Percentiles rank a stretch among this genome's conserved stretches.
phyloP scores from a whole-genome alignment of 1,139 yeast genomes.

The Candida tetrigidarum region DNA sequence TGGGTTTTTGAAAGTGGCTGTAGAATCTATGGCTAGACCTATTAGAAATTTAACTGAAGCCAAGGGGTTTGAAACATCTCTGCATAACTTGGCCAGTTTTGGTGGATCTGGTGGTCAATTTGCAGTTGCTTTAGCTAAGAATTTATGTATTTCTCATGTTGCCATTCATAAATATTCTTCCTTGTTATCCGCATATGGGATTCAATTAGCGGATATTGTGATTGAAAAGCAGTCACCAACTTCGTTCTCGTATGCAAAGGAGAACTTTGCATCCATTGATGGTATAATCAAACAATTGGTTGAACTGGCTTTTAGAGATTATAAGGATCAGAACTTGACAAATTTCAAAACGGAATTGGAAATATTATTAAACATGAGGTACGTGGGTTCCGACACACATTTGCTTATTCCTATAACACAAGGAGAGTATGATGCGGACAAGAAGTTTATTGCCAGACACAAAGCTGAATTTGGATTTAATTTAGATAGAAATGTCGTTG shows the following conservation, averaged over 20 bases:
- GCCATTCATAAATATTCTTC: constrained; percentile 51
- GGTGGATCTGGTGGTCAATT: constrained; percentile 56
- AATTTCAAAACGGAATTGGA: constrained; percentile 46
- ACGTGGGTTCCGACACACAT: constrained; percentile 87
- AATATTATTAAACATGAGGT: constrained; percentile 74
- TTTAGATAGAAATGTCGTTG: constrained; percentile 56
- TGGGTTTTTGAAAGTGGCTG: constrained; percentile 49
- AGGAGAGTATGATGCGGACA: constrained; percentile 28
- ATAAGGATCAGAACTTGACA: constrained; percentile 33
- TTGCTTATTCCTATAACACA: constrained; percentile 56
- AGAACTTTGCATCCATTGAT: constrained; percentile 26
- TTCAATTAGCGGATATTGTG: constrained; percentile 49
- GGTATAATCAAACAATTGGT: constrained; percentile 28
- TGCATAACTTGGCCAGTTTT: constrained; percentile 48
- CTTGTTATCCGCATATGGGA: constrained; percentile 49
- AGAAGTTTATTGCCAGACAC: constrained; percentile 36
- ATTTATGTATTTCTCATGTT: constrained; percentile 40
- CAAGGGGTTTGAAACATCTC: constrained; percentile 43
- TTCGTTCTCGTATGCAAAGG: constrained; percentile 29
- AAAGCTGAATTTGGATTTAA: constrained; percentile 45
- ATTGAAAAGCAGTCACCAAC: constrained; percentile 70
- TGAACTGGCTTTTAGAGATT: constrained; percentile 34
- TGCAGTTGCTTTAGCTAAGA: constrained; percentile 42
- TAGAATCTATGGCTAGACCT: constrained; percentile 52
- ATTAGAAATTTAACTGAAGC: constrained; percentile 50